Evolutionary conservation across 2,329 filamentous ascomycete genomes (phyloP).

Genomic region (Microascus cirrosus): DNA sequence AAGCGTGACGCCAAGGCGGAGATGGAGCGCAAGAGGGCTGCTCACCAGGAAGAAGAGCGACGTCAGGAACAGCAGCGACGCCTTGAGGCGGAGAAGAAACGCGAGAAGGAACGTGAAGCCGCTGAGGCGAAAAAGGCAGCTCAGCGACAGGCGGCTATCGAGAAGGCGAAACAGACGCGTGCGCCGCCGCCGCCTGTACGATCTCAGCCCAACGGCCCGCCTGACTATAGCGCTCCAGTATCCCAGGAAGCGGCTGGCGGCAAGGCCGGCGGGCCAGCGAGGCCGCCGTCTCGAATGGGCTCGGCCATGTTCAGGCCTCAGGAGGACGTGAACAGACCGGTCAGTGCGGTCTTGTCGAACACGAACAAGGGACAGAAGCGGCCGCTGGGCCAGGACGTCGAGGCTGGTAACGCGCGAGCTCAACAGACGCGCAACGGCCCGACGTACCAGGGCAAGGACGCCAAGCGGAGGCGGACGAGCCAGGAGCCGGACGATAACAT

Average conservation of each 20-base stretch:
- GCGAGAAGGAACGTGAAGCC: conserved; percentile 48
- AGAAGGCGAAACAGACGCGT: conserved; percentile 53
- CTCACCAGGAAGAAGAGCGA: conserved; percentile 53
- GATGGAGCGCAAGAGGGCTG: conserved; percentile 63
- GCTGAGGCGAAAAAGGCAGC: conserved; percentile 56
- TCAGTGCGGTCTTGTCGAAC: conserved; percentile 38
- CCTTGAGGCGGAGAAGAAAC: conserved; percentile 51
- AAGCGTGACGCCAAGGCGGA: conserved; percentile 76
- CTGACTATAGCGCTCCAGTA: conserved; percentile 28
- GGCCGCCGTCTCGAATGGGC: conserved; percentile 48
- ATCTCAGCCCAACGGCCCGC: conserved; percentile 38
- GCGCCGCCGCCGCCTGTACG: conserved; percentile 50
- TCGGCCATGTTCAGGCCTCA: conserved; percentile 37
- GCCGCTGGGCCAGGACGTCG: conserved; percentile 53
- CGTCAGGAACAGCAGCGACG: conserved; percentile 47
- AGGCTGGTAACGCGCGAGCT: conserved; percentile 40
- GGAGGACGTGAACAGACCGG: conserved; percentile 49
- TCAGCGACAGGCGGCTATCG: conserved; percentile 50
- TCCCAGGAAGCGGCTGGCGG: conserved; percentile 14
- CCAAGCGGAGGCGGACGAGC: conserved; percentile 70
- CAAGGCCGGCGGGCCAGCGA: conserved; percentile 21
- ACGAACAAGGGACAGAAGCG: conserved; percentile 69
- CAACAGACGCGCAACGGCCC: conserved; percentile 38
- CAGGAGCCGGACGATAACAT: conserved; percentile 58
- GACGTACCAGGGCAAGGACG: conserved; percentile 55